Conservation (phyloP, 2,329 filamentous ascomycete genomes). For the Pseudogymnoascus sp. region DNA sequence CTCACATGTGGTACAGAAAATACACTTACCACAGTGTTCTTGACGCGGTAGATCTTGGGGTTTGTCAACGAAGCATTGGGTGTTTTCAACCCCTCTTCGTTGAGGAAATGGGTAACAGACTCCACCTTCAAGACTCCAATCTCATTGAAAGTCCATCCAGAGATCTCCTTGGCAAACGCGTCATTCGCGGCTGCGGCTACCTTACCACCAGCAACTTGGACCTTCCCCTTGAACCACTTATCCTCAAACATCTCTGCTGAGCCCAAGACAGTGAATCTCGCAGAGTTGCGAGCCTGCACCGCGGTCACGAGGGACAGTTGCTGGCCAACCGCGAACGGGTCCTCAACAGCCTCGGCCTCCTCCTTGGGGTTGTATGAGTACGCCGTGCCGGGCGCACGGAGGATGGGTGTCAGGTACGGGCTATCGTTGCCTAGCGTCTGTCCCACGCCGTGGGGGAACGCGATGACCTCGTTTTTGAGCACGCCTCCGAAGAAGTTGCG, state of each 20-base stretch:
- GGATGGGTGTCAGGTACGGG: conserved; percentile 70
- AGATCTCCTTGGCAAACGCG: conserved; percentile 76
- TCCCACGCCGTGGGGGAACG: conserved; percentile 74
- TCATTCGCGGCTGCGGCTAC: conserved; percentile 64
- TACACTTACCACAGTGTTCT: conserved; percentile 84
- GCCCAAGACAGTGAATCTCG: conserved; percentile 78
- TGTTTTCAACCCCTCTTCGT: conserved; percentile 46
- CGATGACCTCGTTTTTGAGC: conserved; percentile 50
- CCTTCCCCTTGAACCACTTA: conserved; percentile 78
- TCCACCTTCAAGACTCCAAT: conserved; percentile 81
- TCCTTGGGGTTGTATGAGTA: conserved; percentile 96
- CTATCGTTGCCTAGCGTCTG: conserved; percentile 72
- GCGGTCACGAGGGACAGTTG: conserved; percentile 81
- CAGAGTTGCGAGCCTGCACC: conserved; percentile 88
- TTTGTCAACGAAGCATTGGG: conserved; percentile 48
- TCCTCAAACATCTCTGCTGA: conserved; percentile 83
- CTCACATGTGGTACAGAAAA: neutral
- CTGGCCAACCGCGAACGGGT: conserved; percentile 74
- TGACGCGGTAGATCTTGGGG: conserved; percentile 86
- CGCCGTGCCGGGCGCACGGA: conserved; percentile 75
- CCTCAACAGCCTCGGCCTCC: conserved; percentile 63
- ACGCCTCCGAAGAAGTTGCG: conserved; percentile 71
- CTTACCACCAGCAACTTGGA: conserved; percentile 43
- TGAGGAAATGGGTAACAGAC: conserved; percentile 68
- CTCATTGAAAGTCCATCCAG: conserved; percentile 97